Percentiles rank a stretch among this genome's conserved stretches.
phyloP scores from a whole-genome alignment of 768 basidiomycete genomes.

The Mycena floridula region DNA sequence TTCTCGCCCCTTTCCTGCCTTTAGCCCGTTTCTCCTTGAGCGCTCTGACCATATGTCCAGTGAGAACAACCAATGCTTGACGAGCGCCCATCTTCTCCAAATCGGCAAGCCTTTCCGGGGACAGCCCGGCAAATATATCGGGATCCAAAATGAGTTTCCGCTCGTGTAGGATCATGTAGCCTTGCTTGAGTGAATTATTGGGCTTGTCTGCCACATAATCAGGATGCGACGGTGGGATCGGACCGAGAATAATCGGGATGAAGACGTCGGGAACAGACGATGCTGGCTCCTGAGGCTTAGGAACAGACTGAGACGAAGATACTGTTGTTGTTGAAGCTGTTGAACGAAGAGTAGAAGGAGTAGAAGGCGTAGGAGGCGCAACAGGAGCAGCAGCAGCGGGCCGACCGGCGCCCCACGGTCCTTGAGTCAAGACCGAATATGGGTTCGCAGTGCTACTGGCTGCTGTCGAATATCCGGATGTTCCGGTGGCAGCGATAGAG shows the following conservation, averaged over 20 bases:
- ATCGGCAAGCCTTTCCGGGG: conserved; percentile 64
- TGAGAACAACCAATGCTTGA: conserved; percentile 75
- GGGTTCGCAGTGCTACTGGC: conserved; percentile 28
- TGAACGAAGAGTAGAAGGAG: conserved; percentile 12
- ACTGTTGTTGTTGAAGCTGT: conserved; percentile 14
- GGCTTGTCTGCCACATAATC: conserved; percentile 39
- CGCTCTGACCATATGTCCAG: conserved; percentile 79
- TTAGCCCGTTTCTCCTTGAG: conserved; percentile 60
- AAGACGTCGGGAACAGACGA: conserved; percentile 45
- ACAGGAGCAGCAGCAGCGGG: conserved; percentile 15
- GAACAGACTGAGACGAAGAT: conserved; percentile 9
- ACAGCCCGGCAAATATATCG: conserved; percentile 73
- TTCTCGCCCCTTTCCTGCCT: conserved; percentile 39
- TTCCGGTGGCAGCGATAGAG: conserved; percentile 16
- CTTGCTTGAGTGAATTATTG: conserved; percentile 45
- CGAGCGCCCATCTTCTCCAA: conserved; percentile 78
- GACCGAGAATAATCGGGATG: conserved; percentile 73
- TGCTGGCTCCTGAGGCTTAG: conserved; percentile 1
- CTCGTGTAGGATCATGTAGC: conserved; percentile 77
- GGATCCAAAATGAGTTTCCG: conserved; percentile 83
- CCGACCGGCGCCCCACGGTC: conserved; percentile 28
- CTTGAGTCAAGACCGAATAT: conserved; percentile 29
- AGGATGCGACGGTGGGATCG: conserved; percentile 61
- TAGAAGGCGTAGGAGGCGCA: conserved; percentile 23
- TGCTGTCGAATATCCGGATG: conserved; percentile 21